These are phyloP conservation scores for Limnanthes douglasii DNA, from an alignment of 345 rosid genomes.

Conservation along the genomic window DNA sequence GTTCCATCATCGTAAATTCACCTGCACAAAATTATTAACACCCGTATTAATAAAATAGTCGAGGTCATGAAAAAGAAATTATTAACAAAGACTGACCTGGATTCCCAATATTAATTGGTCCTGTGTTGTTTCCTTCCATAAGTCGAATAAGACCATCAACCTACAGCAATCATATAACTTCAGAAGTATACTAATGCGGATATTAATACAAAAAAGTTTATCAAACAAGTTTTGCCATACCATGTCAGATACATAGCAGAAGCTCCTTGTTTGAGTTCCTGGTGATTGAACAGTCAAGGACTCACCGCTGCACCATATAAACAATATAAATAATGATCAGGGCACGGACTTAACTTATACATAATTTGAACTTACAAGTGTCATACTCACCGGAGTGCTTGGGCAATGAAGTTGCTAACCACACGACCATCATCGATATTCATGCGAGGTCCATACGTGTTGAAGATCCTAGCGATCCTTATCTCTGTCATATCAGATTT, in stretches of 20 bases:
- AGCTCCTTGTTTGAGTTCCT: conserved; percentile 95
- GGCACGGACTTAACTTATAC: too few species aligned
- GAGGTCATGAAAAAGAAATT: too few species aligned
- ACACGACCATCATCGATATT: conserved; percentile 98
- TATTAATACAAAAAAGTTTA: too few species aligned
- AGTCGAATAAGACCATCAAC: conserved; percentile 92
- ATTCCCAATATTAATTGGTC: conserved; percentile 93
- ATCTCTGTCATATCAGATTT: conserved; percentile 30
- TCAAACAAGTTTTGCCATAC: too few species aligned
- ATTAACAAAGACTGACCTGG: conserved; percentile 52
- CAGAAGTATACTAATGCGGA: not conserved
- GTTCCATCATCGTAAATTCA: conserved; percentile 86
- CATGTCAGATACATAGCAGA: conserved; percentile 99
- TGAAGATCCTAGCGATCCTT: conserved; percentile 92
- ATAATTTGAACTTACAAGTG: not conserved
- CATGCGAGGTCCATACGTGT: conserved; percentile 97
- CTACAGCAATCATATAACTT: conserved; percentile 17
- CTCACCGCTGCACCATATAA: conserved; percentile 32
- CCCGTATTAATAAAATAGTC: too few species aligned
- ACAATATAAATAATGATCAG: not conserved
- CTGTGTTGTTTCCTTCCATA: conserved; percentile 87
- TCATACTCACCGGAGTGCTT: conserved; percentile 53
- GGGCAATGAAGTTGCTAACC: conserved; percentile 96
- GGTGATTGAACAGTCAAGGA: conserved; percentile 85
- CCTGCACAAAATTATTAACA: too few species aligned